A percentile compares a stretch with the other conserved stretches of the same genome.
Evolutionary conservation across 805 yeast species (phyloP).

Genomic region (Debaryomyces tyrocola): DNA sequence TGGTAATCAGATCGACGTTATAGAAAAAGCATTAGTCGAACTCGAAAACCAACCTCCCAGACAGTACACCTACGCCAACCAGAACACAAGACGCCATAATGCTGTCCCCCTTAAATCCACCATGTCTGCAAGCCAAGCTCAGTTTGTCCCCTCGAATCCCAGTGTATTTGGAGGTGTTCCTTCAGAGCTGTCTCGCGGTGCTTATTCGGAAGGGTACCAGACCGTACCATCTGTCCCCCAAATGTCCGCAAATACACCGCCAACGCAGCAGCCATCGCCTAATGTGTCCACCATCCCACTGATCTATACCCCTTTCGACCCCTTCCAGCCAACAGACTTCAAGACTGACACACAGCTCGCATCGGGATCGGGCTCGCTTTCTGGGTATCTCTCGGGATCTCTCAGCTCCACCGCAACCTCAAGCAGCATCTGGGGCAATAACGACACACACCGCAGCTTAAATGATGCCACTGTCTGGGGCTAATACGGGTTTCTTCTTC

Average conservation of each 20-base stretch:
- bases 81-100: not conserved
- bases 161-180: no score
- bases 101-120: no score
- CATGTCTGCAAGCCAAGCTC: no score
- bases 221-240: no score
- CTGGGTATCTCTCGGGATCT: no score
- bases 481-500: slow-evolving; percentile 5
- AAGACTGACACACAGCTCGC: not conserved
- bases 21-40: slow-evolving; percentile 33
- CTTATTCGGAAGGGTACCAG: no score
- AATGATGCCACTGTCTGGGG: slow-evolving; percentile 35
- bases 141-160: no score
- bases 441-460: not conserved
- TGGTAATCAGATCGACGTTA: slow-evolving; percentile 31
- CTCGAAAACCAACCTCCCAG: slow-evolving; percentile 30
- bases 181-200: no score
- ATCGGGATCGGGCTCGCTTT: no score
- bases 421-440: slow-evolving; percentile 26
- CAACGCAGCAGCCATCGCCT: no score
- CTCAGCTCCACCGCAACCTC: not conserved
- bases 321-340: slow-evolving; percentile 22
- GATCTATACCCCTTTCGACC: slow-evolving; percentile 19
- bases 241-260: no score
- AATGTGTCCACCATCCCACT: no score
- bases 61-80: not conserved